Evolutionary conservation across 139 green algal species (phyloP), one percentile per base, ranked within the genome.

Genomic region (Zygnema cylindricum): DNA sequence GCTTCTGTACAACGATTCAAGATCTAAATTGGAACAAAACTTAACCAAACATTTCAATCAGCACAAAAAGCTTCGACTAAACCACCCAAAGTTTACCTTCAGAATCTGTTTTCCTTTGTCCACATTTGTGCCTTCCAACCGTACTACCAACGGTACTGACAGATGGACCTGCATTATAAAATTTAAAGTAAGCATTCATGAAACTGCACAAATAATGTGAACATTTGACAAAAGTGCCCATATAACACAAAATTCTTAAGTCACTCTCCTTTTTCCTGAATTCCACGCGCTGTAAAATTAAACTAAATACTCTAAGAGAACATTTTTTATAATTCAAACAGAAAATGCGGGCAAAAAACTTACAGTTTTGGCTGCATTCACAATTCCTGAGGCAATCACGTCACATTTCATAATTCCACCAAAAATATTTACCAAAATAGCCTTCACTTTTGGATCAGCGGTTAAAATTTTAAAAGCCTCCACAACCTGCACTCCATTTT

Each of bases 341-440:
- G 11, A 55, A 83, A 43, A 55, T 42, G 77, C 25, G 39, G n/a
- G n/a, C n/a, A n/a, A 87, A 79, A 85, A 55, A 49, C 38, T 77
- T 36, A 96, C 95, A 92, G 96, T 82, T 92, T 98, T 98, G 49
- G 97, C 97, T 0, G 97, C 97, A 54, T 94, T 96, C 43, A 99
- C 97, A 69, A 99, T 99, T 78, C 97, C 97, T 30, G 92, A 94
- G 1, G 97, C 97, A 88, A 99, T 99, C 32, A 99, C 97, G 92
- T 99, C 97, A 89, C 97, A 99, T 92, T 98, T 98, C 97, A 99
- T 99, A 76, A 94, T 94, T 35, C 92, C 85, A 91, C 95, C 97
- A 90, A 99, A 99, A 82, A 99, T 99, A 95, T 99, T 99, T 69
- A 99, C 97, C 22, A 99, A 94, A 85, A 99, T 95, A 36, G 96